Evolutionary conservation across 257 asterid genomes (phyloP), one percentile per base, ranked within the genome.

Genomic region (Avicennia marina): DNA sequence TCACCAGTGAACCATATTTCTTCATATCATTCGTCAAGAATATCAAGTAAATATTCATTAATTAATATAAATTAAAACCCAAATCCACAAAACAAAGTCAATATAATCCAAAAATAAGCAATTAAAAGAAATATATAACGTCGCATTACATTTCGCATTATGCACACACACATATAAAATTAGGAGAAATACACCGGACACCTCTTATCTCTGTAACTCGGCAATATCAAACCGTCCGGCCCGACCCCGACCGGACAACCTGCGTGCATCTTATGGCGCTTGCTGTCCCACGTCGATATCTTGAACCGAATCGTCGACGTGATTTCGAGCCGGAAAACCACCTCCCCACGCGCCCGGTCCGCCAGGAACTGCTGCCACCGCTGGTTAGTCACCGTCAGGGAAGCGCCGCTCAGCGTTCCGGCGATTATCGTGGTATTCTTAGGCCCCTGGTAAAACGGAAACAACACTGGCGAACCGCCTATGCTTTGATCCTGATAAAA

Each of bases 231-330:
- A 26, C 97, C 98, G 73, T 91, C 94, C 36, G 80, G 69, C 39
- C 98, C 95, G 7, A 91, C 84, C 16, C 79, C 95, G 45, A 80
- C 91, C 20, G 79, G 75, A 40, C 98, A 91, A 45, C 72, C 77
- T 7, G 83, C 95, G 50, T 88, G 97, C 87, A 86, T 57, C 44
- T 59, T 76, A 43, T 86, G 97, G n/a, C 68, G 81, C 80, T 74
- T 78, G 24, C 97, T 86, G 47, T 73, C 77, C 97, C 97, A 93
- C 1, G 87, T 69, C 11, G 83, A 78, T 51, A 93, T 78, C 75
- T 67, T 89, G 70, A 93, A 89, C 63, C 88, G 80, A 16, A 93
- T 86, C 1, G 41, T 46, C 13, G 94, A 68, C 43, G 78, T 62
- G 15, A 89, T 19, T 40, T 84, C 94, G 0, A 93, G 48, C 72